Evolutionary conservation across 306 rosid species (phyloP).

Genomic region (Albizia julibrissin): DNA sequence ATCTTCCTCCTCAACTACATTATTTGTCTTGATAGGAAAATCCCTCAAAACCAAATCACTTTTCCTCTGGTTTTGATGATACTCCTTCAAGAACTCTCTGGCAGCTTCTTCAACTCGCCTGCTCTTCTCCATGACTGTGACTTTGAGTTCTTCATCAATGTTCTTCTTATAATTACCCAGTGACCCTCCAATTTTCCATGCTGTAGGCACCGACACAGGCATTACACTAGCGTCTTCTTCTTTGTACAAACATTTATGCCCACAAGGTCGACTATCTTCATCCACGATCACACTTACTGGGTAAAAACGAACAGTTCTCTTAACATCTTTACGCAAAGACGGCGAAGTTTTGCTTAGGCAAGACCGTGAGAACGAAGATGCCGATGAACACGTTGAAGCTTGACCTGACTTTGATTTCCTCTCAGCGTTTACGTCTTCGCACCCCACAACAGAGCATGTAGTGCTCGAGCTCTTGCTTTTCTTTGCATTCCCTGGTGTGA

Average conservation of each 20-base stretch:
- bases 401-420: conserved; percentile 40
- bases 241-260: conserved; percentile 54
- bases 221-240: conserved; percentile 36
- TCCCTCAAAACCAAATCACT: conserved; percentile 46
- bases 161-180: conserved; percentile 28
- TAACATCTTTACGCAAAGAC: conserved; percentile 43
- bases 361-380: conserved; percentile 75
- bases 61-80: conserved; percentile 41
- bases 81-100: conserved; percentile 54
- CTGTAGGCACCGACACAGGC: conserved; percentile 46
- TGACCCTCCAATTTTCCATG: conserved; percentile 53
- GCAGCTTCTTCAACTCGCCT: conserved; percentile 46
- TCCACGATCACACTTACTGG: conserved; percentile 69
- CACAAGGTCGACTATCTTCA: conserved; percentile 62
- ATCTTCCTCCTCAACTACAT: neutral
- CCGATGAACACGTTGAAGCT: conserved; percentile 59
- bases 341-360: conserved; percentile 70
- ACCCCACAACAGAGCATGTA: conserved; percentile 27
- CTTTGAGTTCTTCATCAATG: conserved; percentile 33
- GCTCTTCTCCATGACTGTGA: conserved; percentile 39
- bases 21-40: neutral
- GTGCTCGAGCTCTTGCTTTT: conserved; percentile 28
- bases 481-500: conserved; percentile 46
- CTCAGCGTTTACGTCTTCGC: conserved; percentile 19
- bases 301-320: conserved; percentile 68